Percentiles rank a stretch among this genome's conserved stretches.
These are phyloP conservation scores for Microcera coccophila DNA, from an alignment of 2,329 filamentous ascomycete species.

Conservation along the genomic window DNA sequence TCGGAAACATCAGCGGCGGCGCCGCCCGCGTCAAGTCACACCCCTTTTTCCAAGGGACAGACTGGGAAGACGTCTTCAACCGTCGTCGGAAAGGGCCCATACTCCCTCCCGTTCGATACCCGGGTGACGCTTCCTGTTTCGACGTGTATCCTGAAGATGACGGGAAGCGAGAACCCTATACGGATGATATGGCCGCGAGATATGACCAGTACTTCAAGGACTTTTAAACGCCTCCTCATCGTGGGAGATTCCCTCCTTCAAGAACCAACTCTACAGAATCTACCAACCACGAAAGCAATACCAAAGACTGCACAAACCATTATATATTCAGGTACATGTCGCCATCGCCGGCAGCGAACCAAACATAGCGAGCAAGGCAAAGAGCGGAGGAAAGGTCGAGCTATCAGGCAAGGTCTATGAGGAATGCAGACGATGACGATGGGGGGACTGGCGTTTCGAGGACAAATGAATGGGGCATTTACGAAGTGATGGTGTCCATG, in stretches of 20 bases:
- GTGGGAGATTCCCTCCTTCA: neutral
- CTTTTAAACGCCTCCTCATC: constrained; percentile 48
- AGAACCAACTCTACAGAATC: neutral
- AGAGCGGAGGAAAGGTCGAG: too few relatives aligned
- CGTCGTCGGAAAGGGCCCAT: constrained; percentile 66
- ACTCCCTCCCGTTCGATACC: constrained; percentile 66
- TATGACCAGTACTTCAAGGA: constrained; percentile 70
- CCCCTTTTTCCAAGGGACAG: constrained; percentile 67
- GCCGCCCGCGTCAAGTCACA: constrained; percentile 69
- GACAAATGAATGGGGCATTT: too few relatives aligned
- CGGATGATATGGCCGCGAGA: constrained; percentile 61
- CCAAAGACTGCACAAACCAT: neutral
- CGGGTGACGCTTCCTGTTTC: constrained; percentile 76
- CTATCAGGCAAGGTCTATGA: too few relatives aligned
- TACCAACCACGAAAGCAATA: neutral
- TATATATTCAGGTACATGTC: neutral
- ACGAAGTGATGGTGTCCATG: too few relatives aligned
- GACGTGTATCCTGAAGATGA: constrained; percentile 79
- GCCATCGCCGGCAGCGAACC: neutral
- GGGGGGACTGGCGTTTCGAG: too few relatives aligned
- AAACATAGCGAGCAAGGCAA: neutral
- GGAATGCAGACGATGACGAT: too few relatives aligned
- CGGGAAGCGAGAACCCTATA: constrained; percentile 61
- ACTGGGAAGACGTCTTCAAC: constrained; percentile 70
- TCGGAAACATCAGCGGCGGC: constrained; percentile 75